phyloP scores from a whole-genome alignment of 345 rosid species.

The Eucalyptus virginea region DNA sequence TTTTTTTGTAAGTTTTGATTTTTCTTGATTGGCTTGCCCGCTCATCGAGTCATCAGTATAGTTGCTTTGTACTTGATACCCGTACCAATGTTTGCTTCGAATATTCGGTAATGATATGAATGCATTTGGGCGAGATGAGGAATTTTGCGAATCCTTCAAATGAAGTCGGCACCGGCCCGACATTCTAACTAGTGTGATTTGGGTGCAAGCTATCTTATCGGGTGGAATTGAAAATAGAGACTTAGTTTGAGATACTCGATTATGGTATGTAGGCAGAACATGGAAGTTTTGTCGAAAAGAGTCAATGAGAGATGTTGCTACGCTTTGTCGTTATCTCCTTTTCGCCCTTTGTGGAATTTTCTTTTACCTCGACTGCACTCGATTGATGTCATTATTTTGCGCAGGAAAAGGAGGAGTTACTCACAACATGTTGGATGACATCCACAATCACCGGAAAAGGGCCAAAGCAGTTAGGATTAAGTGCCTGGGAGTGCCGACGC shows the following conservation, averaged over 20 bases:
- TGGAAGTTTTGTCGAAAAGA: background rate
- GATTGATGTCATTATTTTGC: background rate
- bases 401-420: slow-evolving; percentile 81
- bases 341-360: background rate
- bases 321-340: background rate
- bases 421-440: slow-evolving; percentile 90
- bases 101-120: background rate
- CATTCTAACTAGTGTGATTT: background rate
- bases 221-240: background rate
- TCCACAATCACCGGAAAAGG: slow-evolving; percentile 79
- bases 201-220: background rate
- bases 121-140: background rate
- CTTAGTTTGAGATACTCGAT: background rate
- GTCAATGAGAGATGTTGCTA: background rate
- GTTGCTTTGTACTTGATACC: background rate
- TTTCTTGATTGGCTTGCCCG: background rate
- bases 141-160: background rate
- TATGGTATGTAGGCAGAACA: background rate
- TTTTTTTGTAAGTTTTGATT: background rate
- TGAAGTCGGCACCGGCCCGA: background rate
- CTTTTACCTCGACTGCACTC: background rate
- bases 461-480: slow-evolving; percentile 91
- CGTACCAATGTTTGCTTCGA: background rate
- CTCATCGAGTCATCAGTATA: too few relatives aligned
- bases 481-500: slow-evolving; percentile 86